phyloP scores from a whole-genome alignment of 805 yeast genomes.

The Cyberlindnera americana region DNA sequence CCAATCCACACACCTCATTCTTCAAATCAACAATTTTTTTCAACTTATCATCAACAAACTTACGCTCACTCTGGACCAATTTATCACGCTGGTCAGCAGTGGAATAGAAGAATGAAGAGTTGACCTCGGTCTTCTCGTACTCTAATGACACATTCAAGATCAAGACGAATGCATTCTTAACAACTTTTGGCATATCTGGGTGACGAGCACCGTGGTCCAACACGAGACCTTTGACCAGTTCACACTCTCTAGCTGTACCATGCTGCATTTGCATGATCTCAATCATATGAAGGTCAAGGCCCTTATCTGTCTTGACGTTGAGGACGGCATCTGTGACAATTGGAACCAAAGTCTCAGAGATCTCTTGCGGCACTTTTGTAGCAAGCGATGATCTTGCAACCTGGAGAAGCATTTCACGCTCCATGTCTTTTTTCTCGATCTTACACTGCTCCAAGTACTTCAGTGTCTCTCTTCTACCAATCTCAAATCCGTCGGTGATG shows the following conservation, averaged over 20 bases:
- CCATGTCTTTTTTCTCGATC: constrained; percentile 44
- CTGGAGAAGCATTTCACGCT: constrained; percentile 84
- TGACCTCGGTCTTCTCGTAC: constrained; percentile 96
- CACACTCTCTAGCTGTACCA: constrained; percentile 78
- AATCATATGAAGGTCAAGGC: constrained; percentile 90
- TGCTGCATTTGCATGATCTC: constrained; percentile 99
- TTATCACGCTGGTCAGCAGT: constrained; percentile 95
- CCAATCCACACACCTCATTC: constrained; percentile 82
- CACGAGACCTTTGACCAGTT: constrained; percentile 82
- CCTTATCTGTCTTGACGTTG: constrained; percentile 56
- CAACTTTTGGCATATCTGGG: constrained; percentile 95
- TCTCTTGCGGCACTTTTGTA: constrained; percentile 77
- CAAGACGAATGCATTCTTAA: constrained; percentile 78
- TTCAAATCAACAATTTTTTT: constrained; percentile 89
- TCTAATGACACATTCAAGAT: constrained; percentile 92
- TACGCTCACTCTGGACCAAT: constrained; percentile 88
- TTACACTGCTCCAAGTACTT: constrained; percentile 67
- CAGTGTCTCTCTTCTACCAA: constrained; percentile 75
- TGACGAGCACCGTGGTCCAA: constrained; percentile 98
- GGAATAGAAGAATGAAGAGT: constrained; percentile 92
- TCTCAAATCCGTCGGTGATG: constrained; percentile 91
- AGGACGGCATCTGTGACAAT: constrained; percentile 96
- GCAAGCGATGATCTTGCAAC: constrained; percentile 87
- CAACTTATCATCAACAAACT: constrained; percentile 90
- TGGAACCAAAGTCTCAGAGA: constrained; percentile 82